Evolutionary conservation across 495 filamentous ascomycete genomes (phyloP), one percentile per base, ranked within the genome.

Genomic region (Penicillium pancosmium): DNA sequence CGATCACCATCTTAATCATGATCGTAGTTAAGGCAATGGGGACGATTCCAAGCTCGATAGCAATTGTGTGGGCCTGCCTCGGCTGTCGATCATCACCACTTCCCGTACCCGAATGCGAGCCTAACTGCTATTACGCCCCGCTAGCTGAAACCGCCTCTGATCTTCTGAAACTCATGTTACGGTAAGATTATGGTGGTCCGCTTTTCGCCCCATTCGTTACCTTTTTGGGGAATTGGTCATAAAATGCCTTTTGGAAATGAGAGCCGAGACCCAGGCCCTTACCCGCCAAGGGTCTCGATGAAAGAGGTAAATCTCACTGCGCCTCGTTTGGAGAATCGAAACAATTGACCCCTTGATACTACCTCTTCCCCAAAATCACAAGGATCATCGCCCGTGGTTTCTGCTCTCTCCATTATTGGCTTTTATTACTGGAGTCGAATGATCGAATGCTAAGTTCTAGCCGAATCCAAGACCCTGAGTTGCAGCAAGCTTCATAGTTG

Each of bases 211-310:
- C 23, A 48, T 12, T 19, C 46, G 21, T 48, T 48, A 12, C 46
- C 46, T 3, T 48, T 48, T 48, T 27, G 23, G 46, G 46, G 23
- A 48, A 48, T 18, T 48, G 46, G 46, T 48, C 46, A 48, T n/a
- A 9, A 31, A 31, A n/a, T 13, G 21, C 1, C 11, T 48, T 23
- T 25, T 10, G 15, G 1, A 46, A 44, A 44, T 44, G 15, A 44
- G 6, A n/a, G 16, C 5, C 41, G 5, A n/a, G 41, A n/a, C n/a
- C 16, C 41, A 21, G 15, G 3, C 1, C 16, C 13, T 4, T 16
- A 12, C 41, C 41, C 41, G 10, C 41, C 2, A 8, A 9, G 16
- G n/a, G 5, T 44, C 7, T 18, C 4, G 41, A 44, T 21, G 41
- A 16, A 44, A 19, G 15, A 44, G 5, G 16, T 44, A 3, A 19